These are phyloP conservation scores for Fraxinus velutina DNA, from an alignment of 305 asterid species.

Conservation along the genomic window DNA sequence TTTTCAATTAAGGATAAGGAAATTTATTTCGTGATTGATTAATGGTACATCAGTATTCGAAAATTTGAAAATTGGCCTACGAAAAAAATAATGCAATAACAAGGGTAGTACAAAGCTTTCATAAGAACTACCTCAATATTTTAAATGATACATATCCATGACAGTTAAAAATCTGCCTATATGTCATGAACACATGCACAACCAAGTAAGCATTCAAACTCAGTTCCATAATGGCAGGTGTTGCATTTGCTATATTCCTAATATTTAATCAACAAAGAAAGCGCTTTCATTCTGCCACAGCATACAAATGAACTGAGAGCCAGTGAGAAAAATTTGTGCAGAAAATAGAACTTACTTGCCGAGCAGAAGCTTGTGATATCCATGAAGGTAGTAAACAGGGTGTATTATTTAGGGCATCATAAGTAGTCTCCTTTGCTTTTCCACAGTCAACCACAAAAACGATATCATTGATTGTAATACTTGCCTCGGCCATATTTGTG, in stretches of 20 bases:
- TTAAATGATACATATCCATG: not conserved
- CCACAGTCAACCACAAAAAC: slow-evolving; percentile 99
- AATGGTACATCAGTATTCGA: not conserved
- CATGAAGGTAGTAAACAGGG: slow-evolving; percentile 96
- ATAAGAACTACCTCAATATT: no score
- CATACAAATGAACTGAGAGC: slow-evolving; percentile 13
- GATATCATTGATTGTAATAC: slow-evolving; percentile 95
- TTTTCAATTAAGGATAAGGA: not conserved
- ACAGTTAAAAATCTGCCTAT: not conserved
- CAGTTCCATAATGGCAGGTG: not conserved
- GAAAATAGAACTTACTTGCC: slow-evolving; percentile 63
- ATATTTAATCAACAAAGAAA: slow-evolving; percentile 13
- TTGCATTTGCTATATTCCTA: not conserved
- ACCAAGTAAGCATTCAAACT: slow-evolving; percentile 13
- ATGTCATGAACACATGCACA: slow-evolving; percentile 11
- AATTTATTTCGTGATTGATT: not conserved
- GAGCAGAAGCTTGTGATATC: slow-evolving; percentile 99
- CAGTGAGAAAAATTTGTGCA: slow-evolving; percentile 12
- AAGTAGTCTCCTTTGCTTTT: slow-evolving; percentile 97
- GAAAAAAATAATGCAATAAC: not conserved
- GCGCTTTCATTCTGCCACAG: slow-evolving; percentile 8
- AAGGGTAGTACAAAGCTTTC: not conserved
- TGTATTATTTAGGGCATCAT: slow-evolving; percentile 86
- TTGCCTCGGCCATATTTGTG: slow-evolving; percentile 99
- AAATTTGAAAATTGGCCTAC: not conserved